phyloP scores from a whole-genome alignment of 2,329 filamentous ascomycete species.

The Neodidymelliopsis sp. region DNA sequence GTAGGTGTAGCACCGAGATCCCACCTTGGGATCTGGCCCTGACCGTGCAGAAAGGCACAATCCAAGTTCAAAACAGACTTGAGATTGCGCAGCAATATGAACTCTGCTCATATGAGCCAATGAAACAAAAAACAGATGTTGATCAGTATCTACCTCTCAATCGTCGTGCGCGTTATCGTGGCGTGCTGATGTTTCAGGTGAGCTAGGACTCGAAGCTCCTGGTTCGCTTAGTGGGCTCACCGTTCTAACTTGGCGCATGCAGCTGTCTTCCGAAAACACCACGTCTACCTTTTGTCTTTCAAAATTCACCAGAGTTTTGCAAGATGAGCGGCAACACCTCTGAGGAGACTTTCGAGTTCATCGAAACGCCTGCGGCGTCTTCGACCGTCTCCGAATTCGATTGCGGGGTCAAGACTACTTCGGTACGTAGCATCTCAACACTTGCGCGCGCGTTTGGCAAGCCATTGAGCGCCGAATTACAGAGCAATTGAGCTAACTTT shows the following conservation, averaged over 20 bases:
- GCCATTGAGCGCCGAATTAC: conserved; percentile 40
- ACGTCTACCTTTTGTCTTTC: conserved; percentile 32
- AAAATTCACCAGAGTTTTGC: conserved; percentile 44
- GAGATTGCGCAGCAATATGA: neutral
- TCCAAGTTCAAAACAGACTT: neutral
- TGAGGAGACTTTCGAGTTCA: conserved; percentile 70
- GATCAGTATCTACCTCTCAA: neutral
- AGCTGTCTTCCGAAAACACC: conserved; percentile 33
- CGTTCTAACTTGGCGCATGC: conserved; percentile 37
- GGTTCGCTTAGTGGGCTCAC: conserved; percentile 39
- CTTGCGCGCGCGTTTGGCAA: conserved; percentile 28
- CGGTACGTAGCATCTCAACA: conserved; percentile 54
- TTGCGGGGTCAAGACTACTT: conserved; percentile 68
- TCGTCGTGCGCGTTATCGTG: conserved; percentile 10
- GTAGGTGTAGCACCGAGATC: conserved; percentile 16
- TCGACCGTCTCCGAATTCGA: conserved; percentile 60
- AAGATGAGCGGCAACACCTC: conserved; percentile 49
- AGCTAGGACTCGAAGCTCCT: conserved; percentile 27
- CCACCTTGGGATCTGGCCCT: neutral
- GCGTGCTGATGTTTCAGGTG: conserved; percentile 24
- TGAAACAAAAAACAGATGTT: neutral
- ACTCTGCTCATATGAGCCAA: neutral
- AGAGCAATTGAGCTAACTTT: conserved; percentile 34
- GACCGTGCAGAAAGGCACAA: neutral
- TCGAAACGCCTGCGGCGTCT: conserved; percentile 67